Evolutionary conservation across 257 asterid species (phyloP), one percentile per base, ranked within the genome.

Genomic region (Ehretia macrophylla): DNA sequence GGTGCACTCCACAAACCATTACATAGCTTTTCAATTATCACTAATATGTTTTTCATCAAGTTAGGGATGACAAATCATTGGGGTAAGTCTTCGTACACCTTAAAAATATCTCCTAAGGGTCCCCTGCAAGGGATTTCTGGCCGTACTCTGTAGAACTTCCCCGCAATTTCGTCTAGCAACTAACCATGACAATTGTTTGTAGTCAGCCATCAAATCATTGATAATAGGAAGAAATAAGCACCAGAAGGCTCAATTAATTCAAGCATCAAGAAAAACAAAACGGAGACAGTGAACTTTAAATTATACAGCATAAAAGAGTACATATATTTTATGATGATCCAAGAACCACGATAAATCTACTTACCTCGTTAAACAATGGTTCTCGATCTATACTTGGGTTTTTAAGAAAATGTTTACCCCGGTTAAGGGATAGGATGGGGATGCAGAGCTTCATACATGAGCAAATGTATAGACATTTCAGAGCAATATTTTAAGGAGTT

Each of bases 71-170:
- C 35, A 27, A 27, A 20, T 6, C 19, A 11, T 35, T 17, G 23
- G 10, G 4, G 18, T 62, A 21, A 60, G 16, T 42, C 11, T 42
- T 17, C 13, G 51, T 13, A 56, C 63, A 63, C 97, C 96, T 90
- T 87, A 50, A 90, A 90, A 12, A 91, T 42, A 56, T 91, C 98
- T 69, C 98, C 98, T n/a, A 65, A 91, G 81, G 92, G 88, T 84
- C 76, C 98, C 98, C 18, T 89, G 94, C 91, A 91, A 68, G 61
- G 93, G 53, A 70, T 73, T 88, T 77, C 74, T 72, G 39, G 92
- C 19, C 66, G 80, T 53, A 91, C 90, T 14, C 95, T 96, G 56
- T 88, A 91, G 59, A 91, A 91, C 75, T 83, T 88, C 77, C 79
- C 87, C 0, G 88, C 98, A 18, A 91, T 72, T 71, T 84, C 94